Percentiles rank a stretch among this genome's conserved stretches.
Evolutionary conservation across 352 stramenopile species (phyloP).

Genomic region (Pythium aquatile): DNA sequence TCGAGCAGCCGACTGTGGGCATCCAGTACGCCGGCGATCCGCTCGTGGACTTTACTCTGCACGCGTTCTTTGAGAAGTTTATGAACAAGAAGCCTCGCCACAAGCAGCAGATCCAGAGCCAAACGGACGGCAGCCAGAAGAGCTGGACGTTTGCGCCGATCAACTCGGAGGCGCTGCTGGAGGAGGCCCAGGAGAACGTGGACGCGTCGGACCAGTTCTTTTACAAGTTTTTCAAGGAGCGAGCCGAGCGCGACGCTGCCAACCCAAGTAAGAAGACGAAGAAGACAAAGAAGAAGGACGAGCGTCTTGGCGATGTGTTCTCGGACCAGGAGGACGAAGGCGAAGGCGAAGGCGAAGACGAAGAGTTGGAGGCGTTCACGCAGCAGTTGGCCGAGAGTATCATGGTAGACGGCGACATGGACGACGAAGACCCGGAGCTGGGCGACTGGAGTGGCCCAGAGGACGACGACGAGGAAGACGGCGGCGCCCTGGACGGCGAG

Average conservation of each 20-base stretch:
- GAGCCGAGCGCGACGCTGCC: constrained; percentile 49
- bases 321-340: constrained; percentile 44
- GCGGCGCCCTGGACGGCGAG: constrained; percentile 36
- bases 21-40: constrained; percentile 96
- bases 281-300: constrained; percentile 19
- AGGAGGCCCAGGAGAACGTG: constrained; percentile 58
- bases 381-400: constrained; percentile 87
- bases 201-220: constrained; percentile 90
- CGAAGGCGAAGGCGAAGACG: constrained; percentile 51
- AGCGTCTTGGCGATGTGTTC: constrained; percentile 49
- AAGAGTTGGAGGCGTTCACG: constrained; percentile 87
- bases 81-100: constrained; percentile 96
- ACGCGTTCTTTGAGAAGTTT: constrained; percentile 98
- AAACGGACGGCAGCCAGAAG: constrained; percentile 25
- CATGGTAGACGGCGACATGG: constrained; percentile 79
- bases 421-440: constrained; percentile 79
- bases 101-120: constrained; percentile 28
- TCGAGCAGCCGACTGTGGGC: constrained; percentile 42
- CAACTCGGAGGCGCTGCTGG: constrained; percentile 67
- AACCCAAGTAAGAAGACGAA: constrained; percentile 29
- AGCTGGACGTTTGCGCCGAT: constrained; percentile 71
- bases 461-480: constrained; percentile 33
- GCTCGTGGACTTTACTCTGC: constrained; percentile 96
- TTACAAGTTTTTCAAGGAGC: constrained; percentile 93
- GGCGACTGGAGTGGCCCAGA: constrained; percentile 58